These are phyloP conservation scores for Endothia cerciana DNA, from an alignment of 2,329 filamentous ascomycete species.

Conservation along the genomic window DNA sequence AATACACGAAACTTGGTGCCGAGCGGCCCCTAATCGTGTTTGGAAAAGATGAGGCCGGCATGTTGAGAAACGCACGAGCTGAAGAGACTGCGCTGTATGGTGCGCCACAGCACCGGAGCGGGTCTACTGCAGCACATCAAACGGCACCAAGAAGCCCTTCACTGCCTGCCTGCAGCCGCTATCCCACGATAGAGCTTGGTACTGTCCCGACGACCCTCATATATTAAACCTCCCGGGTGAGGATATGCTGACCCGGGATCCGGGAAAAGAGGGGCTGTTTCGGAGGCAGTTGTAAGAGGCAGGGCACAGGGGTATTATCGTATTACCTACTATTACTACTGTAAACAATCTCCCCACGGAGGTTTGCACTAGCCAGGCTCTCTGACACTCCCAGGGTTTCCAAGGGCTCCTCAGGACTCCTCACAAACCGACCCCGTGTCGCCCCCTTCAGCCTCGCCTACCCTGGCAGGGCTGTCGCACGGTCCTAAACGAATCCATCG, in stretches of 20 bases:
- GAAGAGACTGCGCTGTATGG: constrained; percentile 5
- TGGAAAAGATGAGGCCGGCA: constrained; percentile 19
- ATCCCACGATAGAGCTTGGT: background rate
- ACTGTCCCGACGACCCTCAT: background rate
- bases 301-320: constrained; percentile 11
- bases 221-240: constrained; percentile 6
- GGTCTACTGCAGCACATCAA: constrained; percentile 18
- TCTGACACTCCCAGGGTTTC: constrained; percentile 20
- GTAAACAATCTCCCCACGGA: constrained; percentile 3
- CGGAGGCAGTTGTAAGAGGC: constrained; percentile 8
- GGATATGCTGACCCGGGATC: constrained; percentile 7
- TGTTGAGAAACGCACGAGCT: background rate
- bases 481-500: constrained; percentile 2
- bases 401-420: constrained; percentile 8
- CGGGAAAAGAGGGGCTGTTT: constrained; percentile 7
- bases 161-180: constrained; percentile 1
- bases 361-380: constrained; percentile 17
- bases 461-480: constrained; percentile 13
- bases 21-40: constrained; percentile 18
- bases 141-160: constrained; percentile 20
- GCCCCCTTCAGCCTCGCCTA: constrained; percentile 16
- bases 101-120: background rate
- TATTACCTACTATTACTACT: background rate
- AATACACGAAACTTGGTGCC: constrained; percentile 26
- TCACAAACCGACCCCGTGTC: constrained; percentile 5